phyloP scores from a whole-genome alignment of 1,284 basidiomycete species.

The Ustilago curta region DNA sequence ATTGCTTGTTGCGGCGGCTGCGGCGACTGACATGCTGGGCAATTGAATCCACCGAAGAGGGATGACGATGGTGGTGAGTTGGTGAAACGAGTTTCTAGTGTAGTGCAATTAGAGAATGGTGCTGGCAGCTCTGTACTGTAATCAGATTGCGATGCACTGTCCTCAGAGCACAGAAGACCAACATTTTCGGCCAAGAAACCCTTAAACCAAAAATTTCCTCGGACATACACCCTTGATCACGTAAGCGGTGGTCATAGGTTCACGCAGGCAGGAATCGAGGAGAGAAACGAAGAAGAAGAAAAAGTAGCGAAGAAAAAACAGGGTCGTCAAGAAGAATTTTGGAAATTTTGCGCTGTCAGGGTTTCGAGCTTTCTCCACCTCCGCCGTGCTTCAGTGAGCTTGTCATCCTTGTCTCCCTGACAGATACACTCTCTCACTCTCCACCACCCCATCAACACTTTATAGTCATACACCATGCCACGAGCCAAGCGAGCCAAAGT shows the following conservation, averaged over 20 bases:
- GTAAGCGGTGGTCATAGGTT: conserved; percentile 39
- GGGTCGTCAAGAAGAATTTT: conserved; percentile 45
- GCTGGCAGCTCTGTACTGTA: no score
- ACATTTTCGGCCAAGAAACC: conserved; percentile 4
- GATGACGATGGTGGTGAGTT: background rate
- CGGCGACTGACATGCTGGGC: conserved; percentile 25
- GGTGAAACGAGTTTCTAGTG: background rate
- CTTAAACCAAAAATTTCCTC: conserved; percentile 18
- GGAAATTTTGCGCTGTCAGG: conserved; percentile 31
- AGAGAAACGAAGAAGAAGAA: conserved; percentile 8
- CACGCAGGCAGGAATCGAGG: conserved; percentile 3
- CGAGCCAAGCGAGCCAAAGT: conserved; percentile 70
- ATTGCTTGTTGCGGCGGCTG: conserved; percentile 29
- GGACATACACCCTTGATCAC: conserved; percentile 1
- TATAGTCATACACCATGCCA: conserved; percentile 59
- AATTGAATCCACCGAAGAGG: no score
- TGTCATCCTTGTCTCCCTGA: background rate
- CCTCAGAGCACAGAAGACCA: background rate
- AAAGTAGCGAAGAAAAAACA: conserved; percentile 9
- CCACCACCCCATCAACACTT: background rate
- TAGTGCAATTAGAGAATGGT: no score
- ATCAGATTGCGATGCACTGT: conserved; percentile 18
- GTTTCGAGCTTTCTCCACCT: conserved; percentile 34
- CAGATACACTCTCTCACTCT: background rate
- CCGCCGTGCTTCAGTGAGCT: background rate